These are phyloP conservation scores for Ceratocystis ficicola DNA, from an alignment of 2,329 filamentous ascomycete species.

Conservation along the genomic window DNA sequence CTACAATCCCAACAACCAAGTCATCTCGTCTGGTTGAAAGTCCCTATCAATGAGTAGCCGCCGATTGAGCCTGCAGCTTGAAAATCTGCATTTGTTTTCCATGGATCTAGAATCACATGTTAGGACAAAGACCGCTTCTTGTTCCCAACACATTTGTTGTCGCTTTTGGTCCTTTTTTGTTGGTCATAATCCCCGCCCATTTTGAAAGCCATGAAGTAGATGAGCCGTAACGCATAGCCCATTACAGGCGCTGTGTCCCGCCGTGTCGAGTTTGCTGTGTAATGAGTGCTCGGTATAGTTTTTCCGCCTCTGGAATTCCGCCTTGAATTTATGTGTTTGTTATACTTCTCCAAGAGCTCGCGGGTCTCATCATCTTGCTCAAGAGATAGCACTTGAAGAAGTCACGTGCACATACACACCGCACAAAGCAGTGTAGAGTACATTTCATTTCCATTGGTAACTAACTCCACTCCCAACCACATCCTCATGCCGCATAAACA, in stretches of 20 bases:
- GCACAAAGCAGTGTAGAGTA: not conserved
- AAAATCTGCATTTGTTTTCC: not conserved
- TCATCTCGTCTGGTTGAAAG: not conserved
- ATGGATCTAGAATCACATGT: slow-evolving; percentile 5
- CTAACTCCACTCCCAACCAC: slow-evolving; percentile 14
- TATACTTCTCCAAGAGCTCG: not conserved
- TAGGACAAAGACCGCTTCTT: not conserved
- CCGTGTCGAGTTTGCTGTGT: not conserved
- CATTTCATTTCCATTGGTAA: slow-evolving; percentile 9
- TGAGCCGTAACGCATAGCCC: not conserved
- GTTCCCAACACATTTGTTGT: slow-evolving; percentile 1
- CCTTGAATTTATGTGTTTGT: not conserved
- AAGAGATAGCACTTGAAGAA: not conserved
- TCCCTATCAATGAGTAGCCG: not conserved
- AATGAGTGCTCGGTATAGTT: too few relatives aligned
- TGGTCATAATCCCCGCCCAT: not conserved
- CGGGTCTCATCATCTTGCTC: not conserved
- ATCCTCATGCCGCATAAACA: slow-evolving; percentile 19
- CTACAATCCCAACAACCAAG: not conserved
- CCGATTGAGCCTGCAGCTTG: not conserved
- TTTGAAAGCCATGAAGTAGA: not conserved
- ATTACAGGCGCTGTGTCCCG: not conserved
- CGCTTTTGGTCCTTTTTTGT: not conserved
- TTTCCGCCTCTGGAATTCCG: too few relatives aligned
- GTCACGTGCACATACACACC: slow-evolving; percentile 1